Evolutionary conservation across 352 stramenopile genomes (phyloP), one percentile per base, ranked within the genome.

Genomic region (Phytophthora parvispora): DNA sequence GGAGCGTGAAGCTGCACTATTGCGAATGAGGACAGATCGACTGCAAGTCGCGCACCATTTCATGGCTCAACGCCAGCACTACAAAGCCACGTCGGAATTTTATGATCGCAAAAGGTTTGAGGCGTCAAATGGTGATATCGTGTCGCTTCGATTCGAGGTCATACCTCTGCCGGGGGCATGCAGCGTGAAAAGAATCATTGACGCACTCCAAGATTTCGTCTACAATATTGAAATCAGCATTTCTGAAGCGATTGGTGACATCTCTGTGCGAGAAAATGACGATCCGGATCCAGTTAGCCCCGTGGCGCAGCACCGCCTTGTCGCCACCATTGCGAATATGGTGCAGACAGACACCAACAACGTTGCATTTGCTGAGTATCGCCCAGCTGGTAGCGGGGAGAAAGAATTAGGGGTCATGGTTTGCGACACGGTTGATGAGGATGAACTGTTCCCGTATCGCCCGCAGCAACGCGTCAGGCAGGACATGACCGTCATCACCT

Each of bases 241-340:
- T 22, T 83, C 77, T 4, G 80, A 84, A 55, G 61, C 64, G 3
- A 49, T 83, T 12, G 75, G 80, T 9, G 65, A 84, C 50, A 78
- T 81, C 20, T 83, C 73, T 1, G 64, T 89, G n/a, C 80, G 80
- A 3, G 77, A 89, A 49, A 83, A 85, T 28, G 78, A 89, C 67
- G 81, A 89, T 58, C 72, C 61, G 16, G 62, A 63, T 28, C 67
- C 60, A 15, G 62, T 52, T 10, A 70, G 69, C 43, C 66, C 69
- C 5, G 54, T 86, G 36, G 64, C 75, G 10, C 76, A 86, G 42
- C 70, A 84, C 64, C 70, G 71, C 2, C 61, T 84, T 31, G 73
- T 86, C 22, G 75, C 74, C 22, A 74, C 60, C 4, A 62, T 84
- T 18, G 48, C 60, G 16, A 42, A 77, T 16, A 1, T 66, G 7